Base-by-base conservation (phyloP, 176 grass and related monocot species). In the Juncus effusus region DNA sequence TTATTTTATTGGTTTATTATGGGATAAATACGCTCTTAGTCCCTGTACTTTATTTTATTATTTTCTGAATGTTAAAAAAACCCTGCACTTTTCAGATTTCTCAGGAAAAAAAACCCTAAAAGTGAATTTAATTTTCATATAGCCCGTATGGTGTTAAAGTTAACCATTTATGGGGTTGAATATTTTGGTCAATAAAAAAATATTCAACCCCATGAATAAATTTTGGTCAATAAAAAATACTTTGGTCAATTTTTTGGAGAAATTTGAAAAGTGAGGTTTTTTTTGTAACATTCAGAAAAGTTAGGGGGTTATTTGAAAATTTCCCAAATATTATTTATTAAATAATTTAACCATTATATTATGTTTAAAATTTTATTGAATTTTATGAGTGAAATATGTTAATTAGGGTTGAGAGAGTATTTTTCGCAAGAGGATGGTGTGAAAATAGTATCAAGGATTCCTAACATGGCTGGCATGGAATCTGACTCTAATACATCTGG, bases 351-450 rank as follows among this genome's bases (percentile, higher is more conserved):
- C 61, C 38, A 63, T 12, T 66, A 74, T 80, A 0, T 51, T 76
- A 40, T 51, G 51, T 41, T 81, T 3, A 55, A 10, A 1, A 10
- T 42, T 56, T 40, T 3, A 0, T 36, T 9, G 40, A 42, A 54
- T 61, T 65, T 3, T 37, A 16, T 63, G 54, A 62, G 13, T 58
- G 1, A 62, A 70, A 63, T 55, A 19, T 68, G 59, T 14, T 36
- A 15, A 14, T 71, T 53, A 97, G 94, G 94, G 60, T 86, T 97
- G 61, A 88, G 94, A 72, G 94, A 97, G 61, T 92, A 82, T 41
- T 97, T 92, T 81, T 79, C 85, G 12, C 94, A 97, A 74, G 88
- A 74, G 40, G 94, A 97, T 76, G 88, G 88, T 60, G 74, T 86
- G 63, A 64, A 84, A 61, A 81, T 75, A 19, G 55, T 81, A 52